A percentile compares a stretch with the other conserved stretches of the same genome.
Evolutionary conservation across 129 eudicot species (phyloP).

Genomic region (Centella asiatica): DNA sequence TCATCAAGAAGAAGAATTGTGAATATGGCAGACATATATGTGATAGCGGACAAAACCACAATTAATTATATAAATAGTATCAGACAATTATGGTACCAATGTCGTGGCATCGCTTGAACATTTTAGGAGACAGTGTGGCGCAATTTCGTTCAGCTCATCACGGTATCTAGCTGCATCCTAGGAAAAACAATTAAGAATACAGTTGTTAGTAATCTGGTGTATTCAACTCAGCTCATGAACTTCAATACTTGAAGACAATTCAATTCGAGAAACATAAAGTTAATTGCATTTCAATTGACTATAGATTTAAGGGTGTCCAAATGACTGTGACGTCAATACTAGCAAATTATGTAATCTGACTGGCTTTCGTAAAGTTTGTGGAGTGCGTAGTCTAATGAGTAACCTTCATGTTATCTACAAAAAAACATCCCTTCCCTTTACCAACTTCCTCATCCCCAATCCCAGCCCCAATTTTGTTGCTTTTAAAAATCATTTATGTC

Average conservation of each 20-base stretch:
- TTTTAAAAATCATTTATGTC: neutral
- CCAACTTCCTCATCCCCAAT: neutral
- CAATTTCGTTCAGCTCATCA: slow-evolving; percentile 79
- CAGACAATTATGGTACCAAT: slow-evolving; percentile 42
- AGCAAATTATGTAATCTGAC: too few species aligned
- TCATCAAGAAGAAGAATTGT: neutral
- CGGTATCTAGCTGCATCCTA: slow-evolving; percentile 90
- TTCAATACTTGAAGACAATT: neutral
- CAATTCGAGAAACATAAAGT: neutral
- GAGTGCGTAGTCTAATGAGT: too few species aligned
- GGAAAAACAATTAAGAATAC: neutral
- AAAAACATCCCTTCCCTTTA: too few species aligned
- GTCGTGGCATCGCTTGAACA: slow-evolving; percentile 98
- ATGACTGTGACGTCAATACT: too few species aligned
- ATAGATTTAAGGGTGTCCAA: too few species aligned
- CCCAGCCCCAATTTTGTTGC: neutral
- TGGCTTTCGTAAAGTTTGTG: too few species aligned
- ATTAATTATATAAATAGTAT: neutral
- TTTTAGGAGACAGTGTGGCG: slow-evolving; percentile 79
- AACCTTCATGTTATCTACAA: too few species aligned
- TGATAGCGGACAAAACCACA: neutral
- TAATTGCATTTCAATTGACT: too few species aligned
- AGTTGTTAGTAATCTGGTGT: neutral
- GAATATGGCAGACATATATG: neutral
- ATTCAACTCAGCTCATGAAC: neutral